Conservation (phyloP, 2,329 filamentous ascomycete genomes). For the Exophiala lecanii-corni region DNA sequence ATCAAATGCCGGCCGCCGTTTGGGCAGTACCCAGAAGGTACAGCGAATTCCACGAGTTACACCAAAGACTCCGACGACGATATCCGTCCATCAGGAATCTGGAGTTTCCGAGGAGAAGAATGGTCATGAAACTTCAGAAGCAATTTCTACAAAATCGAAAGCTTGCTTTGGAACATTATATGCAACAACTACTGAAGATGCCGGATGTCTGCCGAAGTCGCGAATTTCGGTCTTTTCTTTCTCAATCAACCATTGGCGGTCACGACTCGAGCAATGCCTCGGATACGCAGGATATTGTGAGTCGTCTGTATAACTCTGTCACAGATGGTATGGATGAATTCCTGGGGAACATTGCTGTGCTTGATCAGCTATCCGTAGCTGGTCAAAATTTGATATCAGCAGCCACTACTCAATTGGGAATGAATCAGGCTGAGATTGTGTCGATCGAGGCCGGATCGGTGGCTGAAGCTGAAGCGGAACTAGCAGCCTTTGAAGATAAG, state of each 20-base stretch:
- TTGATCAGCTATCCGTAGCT: conserved; percentile 88
- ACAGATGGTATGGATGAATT: conserved; percentile 98
- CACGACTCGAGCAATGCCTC: conserved; percentile 59
- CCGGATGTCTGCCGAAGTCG: conserved; percentile 92
- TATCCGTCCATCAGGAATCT: conserved; percentile 85
- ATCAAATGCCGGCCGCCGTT: conserved; percentile 92
- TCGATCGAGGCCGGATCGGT: conserved; percentile 48
- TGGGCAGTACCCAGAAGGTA: conserved; percentile 93
- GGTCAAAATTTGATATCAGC: conserved; percentile 72
- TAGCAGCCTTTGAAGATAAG: conserved; percentile 86
- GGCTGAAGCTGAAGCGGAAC: conserved; percentile 83
- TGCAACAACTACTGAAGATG: conserved; percentile 73
- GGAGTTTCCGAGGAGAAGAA: conserved; percentile 84
- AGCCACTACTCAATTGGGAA: conserved; percentile 48
- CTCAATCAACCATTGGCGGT: conserved; percentile 73
- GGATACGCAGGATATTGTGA: conserved; percentile 77
- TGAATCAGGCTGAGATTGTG: conserved; percentile 28
- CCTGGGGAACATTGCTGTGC: conserved; percentile 86
- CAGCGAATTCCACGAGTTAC: conserved; percentile 93
- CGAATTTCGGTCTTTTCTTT: conserved; percentile 87
- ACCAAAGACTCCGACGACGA: conserved; percentile 77
- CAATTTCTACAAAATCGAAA: conserved; percentile 91
- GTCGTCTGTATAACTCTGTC: conserved; percentile 91
- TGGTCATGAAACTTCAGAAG: conserved; percentile 94
- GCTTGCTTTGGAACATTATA: conserved; percentile 76